These are phyloP conservation scores for Cytidiella melzeri DNA, from an alignment of 768 basidiomycete species.

Conservation along the genomic window DNA sequence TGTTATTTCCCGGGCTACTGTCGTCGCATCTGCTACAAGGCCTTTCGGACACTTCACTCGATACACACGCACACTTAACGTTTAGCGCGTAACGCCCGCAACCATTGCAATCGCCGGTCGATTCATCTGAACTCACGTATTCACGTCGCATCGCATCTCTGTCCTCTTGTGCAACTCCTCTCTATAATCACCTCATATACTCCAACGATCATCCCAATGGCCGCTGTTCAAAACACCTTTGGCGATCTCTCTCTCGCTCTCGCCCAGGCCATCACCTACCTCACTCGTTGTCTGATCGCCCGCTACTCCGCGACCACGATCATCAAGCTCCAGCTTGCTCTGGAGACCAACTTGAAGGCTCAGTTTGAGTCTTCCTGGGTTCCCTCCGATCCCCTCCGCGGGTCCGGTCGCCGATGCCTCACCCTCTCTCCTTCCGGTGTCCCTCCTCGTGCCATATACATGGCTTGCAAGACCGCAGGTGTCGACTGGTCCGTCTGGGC, in stretches of 20 bases:
- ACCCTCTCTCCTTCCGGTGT: conserved; percentile 62
- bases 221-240: conserved; percentile 32
- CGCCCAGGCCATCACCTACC: conserved; percentile 67
- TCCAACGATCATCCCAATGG: conserved; percentile 18
- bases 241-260: conserved; percentile 55
- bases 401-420: conserved; percentile 70
- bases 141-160: neutral
- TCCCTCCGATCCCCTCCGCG: conserved; percentile 54
- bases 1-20: neutral
- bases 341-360: conserved; percentile 68
- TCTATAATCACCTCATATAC: conserved; percentile 2
- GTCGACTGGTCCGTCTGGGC: conserved; percentile 86
- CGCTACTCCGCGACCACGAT: conserved; percentile 56
- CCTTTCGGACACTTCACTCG: neutral
- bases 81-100: conserved; percentile 31
- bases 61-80: conserved; percentile 15
- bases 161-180: conserved; percentile 18
- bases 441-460: conserved; percentile 67
- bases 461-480: conserved; percentile 61
- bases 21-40: conserved; percentile 6
- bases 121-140: conserved; percentile 32
- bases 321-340: conserved; percentile 62
- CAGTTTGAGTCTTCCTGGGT: conserved; percentile 65
- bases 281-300: conserved; percentile 58
- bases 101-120: conserved; percentile 56